phyloP scores from a whole-genome alignment of 2,329 filamentous ascomycete genomes.

The Aspergillus ruber region DNA sequence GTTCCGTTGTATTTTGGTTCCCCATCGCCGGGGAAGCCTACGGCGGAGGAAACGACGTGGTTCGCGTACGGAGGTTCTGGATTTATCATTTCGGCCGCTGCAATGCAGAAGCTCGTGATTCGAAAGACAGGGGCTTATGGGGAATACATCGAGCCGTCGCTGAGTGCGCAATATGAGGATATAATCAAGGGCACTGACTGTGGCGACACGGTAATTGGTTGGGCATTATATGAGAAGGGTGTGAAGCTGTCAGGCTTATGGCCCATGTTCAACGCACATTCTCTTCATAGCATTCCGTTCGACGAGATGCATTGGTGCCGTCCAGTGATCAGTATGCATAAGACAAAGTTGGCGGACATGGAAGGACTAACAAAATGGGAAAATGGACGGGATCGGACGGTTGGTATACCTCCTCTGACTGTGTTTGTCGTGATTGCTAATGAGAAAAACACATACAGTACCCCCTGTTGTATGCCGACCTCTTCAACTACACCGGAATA shows the following conservation, averaged over 20 bases:
- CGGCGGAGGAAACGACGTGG: slow-evolving; percentile 41
- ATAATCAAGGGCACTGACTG: slow-evolving; percentile 45
- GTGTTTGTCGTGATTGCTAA: not conserved
- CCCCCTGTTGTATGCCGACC: slow-evolving; percentile 21
- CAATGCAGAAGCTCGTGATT: slow-evolving; percentile 31
- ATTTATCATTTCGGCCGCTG: slow-evolving; percentile 44
- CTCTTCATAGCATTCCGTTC: slow-evolving; percentile 46
- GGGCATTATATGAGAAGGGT: slow-evolving; percentile 40
- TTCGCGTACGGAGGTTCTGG: slow-evolving; percentile 49
- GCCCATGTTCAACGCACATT: slow-evolving; percentile 44
- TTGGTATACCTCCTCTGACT: slow-evolving; percentile 7
- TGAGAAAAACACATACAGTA: slow-evolving; percentile 3
- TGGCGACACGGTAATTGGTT: slow-evolving; percentile 48
- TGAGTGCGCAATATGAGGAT: slow-evolving; percentile 19
- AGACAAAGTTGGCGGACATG: slow-evolving; percentile 45
- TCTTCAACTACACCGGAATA: slow-evolving; percentile 24
- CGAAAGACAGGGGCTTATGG: slow-evolving; percentile 15
- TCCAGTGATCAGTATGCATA: slow-evolving; percentile 46
- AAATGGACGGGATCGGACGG: slow-evolving; percentile 13
- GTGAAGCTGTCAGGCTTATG: slow-evolving; percentile 44
- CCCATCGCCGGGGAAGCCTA: slow-evolving; percentile 31
- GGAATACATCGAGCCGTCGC: slow-evolving; percentile 32
- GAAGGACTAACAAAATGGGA: slow-evolving; percentile 43
- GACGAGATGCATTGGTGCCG: slow-evolving; percentile 46
- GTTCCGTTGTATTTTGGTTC: slow-evolving; percentile 46